These are phyloP conservation scores for Leucocoprinus birnbaumii DNA, from an alignment of 768 basidiomycete species.

Conservation along the genomic window DNA sequence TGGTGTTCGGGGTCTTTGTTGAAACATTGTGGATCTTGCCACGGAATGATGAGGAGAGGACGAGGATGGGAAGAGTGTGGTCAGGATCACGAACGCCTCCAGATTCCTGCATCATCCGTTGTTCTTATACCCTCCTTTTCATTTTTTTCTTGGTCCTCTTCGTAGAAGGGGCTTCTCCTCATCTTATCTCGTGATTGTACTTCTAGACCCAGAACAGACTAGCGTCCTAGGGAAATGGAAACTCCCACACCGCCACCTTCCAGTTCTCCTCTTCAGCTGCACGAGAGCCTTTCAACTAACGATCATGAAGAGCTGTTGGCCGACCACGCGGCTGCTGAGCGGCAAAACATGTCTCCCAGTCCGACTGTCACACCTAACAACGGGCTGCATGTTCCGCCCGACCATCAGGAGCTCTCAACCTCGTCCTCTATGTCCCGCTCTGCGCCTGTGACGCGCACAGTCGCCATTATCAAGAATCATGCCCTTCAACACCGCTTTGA, in stretches of 20 bases:
- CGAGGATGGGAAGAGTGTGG: background rate
- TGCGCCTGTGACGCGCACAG: slow-evolving; percentile 52
- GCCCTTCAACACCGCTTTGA: slow-evolving; percentile 72
- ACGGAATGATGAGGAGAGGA: background rate
- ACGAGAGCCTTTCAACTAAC: background rate
- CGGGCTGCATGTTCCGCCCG: background rate
- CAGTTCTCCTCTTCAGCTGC: background rate
- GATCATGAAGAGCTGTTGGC: background rate
- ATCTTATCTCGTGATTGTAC: no score
- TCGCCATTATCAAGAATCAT: slow-evolving; percentile 83
- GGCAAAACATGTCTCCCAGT: background rate
- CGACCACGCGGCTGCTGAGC: background rate
- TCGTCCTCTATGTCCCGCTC: slow-evolving; percentile 6
- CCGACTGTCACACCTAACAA: slow-evolving; percentile 2
- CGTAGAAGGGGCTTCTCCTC: background rate
- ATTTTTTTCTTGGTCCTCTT: background rate
- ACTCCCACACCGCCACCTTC: slow-evolving; percentile 1
- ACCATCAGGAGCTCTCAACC: background rate
- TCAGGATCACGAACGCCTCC: background rate
- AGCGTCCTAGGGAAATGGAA: background rate
- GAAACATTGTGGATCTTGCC: background rate
- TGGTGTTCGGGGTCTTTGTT: slow-evolving; percentile 6
- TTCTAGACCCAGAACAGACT: background rate
- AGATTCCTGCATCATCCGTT: no score
- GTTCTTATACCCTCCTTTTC: background rate